Evolutionary conservation across 345 rosid species (phyloP).

Genomic region (Citrus hindsii): DNA sequence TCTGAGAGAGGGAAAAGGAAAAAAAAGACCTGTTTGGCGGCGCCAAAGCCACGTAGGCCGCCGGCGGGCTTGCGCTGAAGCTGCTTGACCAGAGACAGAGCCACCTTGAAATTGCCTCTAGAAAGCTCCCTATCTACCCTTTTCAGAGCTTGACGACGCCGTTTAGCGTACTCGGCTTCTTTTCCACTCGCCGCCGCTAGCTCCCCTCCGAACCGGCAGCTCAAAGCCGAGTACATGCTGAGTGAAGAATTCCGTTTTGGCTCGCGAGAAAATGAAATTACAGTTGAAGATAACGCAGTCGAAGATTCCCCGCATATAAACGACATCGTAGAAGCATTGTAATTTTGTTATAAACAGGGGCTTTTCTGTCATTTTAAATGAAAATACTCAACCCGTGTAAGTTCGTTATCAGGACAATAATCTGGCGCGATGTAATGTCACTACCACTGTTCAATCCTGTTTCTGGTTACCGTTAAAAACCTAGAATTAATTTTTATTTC

Average conservation of each 20-base stretch:
- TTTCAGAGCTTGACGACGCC: conserved; percentile 38
- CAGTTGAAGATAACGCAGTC: not conserved
- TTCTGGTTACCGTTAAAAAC: conserved; percentile 2
- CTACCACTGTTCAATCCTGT: not conserved
- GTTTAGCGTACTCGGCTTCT: conserved; percentile 3
- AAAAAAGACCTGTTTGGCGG: conserved; percentile 39
- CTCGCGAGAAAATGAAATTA: not conserved
- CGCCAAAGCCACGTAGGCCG: conserved; percentile 45
- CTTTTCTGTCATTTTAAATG: not conserved
- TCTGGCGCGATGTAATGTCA: not conserved
- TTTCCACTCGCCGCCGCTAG: not conserved
- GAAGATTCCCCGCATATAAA: not conserved
- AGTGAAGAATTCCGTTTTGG: not conserved
- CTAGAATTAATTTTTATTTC: not conserved
- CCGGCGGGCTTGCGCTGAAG: conserved; percentile 37
- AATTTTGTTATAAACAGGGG: not conserved
- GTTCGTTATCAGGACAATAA: not conserved
- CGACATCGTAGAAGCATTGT: not conserved
- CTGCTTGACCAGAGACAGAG: conserved; percentile 46
- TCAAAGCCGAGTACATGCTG: conserved; percentile 11
- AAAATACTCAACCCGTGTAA: not conserved
- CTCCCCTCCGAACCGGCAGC: not conserved
- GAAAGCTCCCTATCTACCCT: conserved; percentile 46
- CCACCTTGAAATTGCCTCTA: conserved; percentile 33
- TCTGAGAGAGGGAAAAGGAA: not conserved